These are phyloP conservation scores for Solanum arcanum DNA, from an alignment of 257 asterid species.

Conservation along the genomic window DNA sequence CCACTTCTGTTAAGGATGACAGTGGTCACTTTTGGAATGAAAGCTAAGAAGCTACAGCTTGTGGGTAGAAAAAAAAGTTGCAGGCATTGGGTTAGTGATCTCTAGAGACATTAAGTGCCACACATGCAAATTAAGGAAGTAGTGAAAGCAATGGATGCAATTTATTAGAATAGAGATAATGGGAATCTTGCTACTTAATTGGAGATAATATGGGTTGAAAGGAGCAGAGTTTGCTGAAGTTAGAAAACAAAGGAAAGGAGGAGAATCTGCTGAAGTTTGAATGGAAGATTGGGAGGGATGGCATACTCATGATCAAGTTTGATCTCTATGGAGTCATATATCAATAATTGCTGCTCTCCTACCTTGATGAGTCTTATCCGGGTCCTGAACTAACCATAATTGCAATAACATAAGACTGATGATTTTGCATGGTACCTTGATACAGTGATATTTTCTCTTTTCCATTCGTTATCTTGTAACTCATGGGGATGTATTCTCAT, in stretches of 20 bases:
- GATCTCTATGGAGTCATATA: neutral
- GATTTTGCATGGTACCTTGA: neutral
- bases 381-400: neutral
- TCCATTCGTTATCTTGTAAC: neutral
- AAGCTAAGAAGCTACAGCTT: neutral
- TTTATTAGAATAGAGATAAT: neutral
- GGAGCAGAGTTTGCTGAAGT: neutral
- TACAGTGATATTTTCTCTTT: neutral
- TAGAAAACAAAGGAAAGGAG: neutral
- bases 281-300: neutral
- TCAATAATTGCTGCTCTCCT: neutral
- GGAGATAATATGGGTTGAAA: neutral
- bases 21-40: neutral
- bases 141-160: neutral
- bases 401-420: neutral
- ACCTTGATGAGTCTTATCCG: neutral
- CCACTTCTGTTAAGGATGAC: neutral
- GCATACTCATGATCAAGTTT: neutral
- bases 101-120: neutral
- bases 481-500: neutral
- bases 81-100: neutral
- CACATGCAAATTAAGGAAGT: neutral
- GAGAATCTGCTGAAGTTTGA: neutral
- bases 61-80: neutral
- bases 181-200: neutral